Evolutionary conservation across 495 filamentous ascomycete genomes (phyloP).

Genomic region (Jackrogersella multiformis): DNA sequence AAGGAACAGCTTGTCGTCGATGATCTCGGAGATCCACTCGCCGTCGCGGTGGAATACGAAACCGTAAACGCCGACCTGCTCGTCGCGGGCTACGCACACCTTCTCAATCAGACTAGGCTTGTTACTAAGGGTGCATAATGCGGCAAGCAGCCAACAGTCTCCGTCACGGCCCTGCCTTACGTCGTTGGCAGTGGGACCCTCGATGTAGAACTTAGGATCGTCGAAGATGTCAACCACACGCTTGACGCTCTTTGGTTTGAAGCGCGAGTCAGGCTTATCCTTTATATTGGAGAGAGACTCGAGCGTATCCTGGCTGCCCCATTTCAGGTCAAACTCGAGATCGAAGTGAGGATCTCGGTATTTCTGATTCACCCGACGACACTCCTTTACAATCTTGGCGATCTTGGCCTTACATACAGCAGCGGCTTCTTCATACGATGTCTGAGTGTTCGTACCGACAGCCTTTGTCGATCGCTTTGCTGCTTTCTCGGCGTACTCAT

Average conservation of each 20-base stretch:
- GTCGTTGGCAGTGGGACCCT: conserved; percentile 84
- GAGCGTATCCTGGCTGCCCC: conserved; percentile 65
- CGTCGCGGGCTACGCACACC: conserved; percentile 83
- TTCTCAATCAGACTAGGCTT: conserved; percentile 80
- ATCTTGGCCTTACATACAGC: conserved; percentile 77
- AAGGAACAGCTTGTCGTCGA: conserved; percentile 83
- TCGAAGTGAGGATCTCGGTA: conserved; percentile 92
- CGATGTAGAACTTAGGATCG: conserved; percentile 82
- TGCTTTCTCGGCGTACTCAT: conserved; percentile 72
- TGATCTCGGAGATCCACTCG: conserved; percentile 90
- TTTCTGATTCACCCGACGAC: conserved; percentile 84
- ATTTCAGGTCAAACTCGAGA: conserved; percentile 81
- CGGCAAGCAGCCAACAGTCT: conserved; percentile 93
- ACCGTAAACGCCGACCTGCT: conserved; percentile 88
- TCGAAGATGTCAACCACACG: conserved; percentile 86
- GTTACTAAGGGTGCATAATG: conserved; percentile 83
- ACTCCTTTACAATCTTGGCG: conserved; percentile 83
- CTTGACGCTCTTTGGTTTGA: conserved; percentile 70
- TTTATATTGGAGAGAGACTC: conserved; percentile 64
- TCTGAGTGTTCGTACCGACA: conserved; percentile 53
- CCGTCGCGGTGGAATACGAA: conserved; percentile 95
- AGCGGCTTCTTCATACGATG: conserved; percentile 78
- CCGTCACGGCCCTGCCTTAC: conserved; percentile 82
- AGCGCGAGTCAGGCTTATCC: conserved; percentile 40
- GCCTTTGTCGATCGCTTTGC: conserved; percentile 65